These are phyloP conservation scores for Podila epicladia DNA, from an alignment of 192 early-diverging fungal species.

Conservation along the genomic window DNA sequence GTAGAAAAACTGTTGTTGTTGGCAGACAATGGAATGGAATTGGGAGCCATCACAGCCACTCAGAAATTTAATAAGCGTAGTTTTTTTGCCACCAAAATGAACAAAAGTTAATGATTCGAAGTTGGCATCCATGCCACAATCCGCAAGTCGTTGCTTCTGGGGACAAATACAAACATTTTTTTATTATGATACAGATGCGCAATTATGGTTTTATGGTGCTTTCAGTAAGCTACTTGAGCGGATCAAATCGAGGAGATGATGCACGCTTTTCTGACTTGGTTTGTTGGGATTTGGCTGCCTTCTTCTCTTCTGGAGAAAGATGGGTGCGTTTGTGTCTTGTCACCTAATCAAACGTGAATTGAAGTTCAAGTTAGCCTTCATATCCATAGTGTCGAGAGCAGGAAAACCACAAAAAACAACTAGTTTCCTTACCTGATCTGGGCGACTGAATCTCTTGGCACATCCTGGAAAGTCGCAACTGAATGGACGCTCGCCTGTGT, in stretches of 20 bases:
- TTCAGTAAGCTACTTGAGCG: not conserved
- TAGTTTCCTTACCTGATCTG: conserved; percentile 52
- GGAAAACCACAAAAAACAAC: no score
- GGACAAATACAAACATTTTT: no score
- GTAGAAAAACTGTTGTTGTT: not conserved
- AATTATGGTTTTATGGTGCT: not conserved
- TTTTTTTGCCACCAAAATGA: no score
- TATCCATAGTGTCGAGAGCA: not conserved
- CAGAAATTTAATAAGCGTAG: no score
- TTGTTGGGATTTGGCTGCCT: conserved; percentile 12
- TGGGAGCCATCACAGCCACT: no score
- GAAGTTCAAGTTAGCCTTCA: not conserved
- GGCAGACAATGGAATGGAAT: not conserved
- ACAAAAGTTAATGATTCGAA: no score
- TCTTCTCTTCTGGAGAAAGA: conserved; percentile 42
- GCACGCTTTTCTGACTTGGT: conserved; percentile 16
- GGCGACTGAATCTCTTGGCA: conserved; percentile 60
- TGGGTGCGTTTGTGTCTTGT: conserved; percentile 37
- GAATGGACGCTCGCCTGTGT: conserved; percentile 77
- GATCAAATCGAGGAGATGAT: not conserved
- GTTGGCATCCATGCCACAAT: no score
- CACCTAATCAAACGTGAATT: not conserved
- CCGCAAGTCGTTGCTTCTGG: no score
- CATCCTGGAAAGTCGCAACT: conserved; percentile 62
- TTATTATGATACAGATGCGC: no score